phyloP scores from a whole-genome alignment of 2,329 filamentous ascomycete genomes.

The Phialophora tarda region DNA sequence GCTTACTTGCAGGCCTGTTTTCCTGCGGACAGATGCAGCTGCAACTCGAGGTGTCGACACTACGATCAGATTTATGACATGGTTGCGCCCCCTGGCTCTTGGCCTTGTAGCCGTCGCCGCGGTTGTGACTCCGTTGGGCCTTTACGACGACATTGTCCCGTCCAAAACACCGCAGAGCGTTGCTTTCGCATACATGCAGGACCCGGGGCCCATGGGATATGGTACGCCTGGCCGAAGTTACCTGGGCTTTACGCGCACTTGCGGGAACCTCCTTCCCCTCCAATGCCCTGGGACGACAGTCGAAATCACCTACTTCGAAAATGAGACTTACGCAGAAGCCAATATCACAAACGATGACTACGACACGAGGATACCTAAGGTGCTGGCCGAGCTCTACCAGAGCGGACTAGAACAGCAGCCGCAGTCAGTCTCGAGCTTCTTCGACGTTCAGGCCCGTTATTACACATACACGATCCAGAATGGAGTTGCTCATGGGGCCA shows the following conservation, averaged over 20 bases:
- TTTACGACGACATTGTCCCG: conserved; percentile 50
- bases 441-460: conserved; percentile 51
- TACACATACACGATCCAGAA: conserved; percentile 34
- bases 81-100: conserved; percentile 41
- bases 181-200: conserved; percentile 49
- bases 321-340: conserved; percentile 34
- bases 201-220: conserved; percentile 47
- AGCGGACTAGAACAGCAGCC: conserved; percentile 45
- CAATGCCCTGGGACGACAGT: conserved; percentile 41
- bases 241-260: conserved; percentile 45
- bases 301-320: conserved; percentile 37
- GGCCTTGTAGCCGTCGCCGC: conserved; percentile 49
- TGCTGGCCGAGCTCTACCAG: conserved; percentile 46
- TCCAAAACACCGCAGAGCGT: conserved; percentile 27
- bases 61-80: conserved; percentile 40
- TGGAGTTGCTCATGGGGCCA: conserved; percentile 33
- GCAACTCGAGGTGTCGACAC: conserved; percentile 44
- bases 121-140: conserved; percentile 55
- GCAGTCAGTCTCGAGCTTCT: conserved; percentile 50
- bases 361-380: conserved; percentile 45
- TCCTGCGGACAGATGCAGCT: conserved; percentile 50
- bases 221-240: conserved; percentile 48
- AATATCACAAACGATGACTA: conserved; percentile 40
- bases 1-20: conserved; percentile 45
- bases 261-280: conserved; percentile 36